Evolutionary conservation across 805 yeast species (phyloP).

Genomic region (Blastobotrys americana): DNA sequence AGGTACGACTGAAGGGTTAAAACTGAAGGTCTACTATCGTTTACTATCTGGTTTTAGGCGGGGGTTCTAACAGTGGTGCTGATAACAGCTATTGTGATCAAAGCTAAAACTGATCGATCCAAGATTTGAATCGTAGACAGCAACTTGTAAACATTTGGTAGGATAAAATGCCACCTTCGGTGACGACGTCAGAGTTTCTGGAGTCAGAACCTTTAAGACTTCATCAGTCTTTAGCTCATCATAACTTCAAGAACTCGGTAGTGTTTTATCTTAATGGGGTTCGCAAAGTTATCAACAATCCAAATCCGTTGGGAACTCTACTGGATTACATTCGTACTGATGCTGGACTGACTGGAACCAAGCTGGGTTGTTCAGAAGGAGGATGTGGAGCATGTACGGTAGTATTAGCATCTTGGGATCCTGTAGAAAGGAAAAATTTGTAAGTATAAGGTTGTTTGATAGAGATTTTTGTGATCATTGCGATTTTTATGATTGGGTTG

Average conservation of each 20-base stretch:
- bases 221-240: slow-evolving; percentile 5
- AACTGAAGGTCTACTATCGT: too few relatives aligned
- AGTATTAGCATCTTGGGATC: slow-evolving; percentile 33
- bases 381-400: slow-evolving; percentile 48
- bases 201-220: slow-evolving; percentile 4
- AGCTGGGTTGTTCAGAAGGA: slow-evolving; percentile 45
- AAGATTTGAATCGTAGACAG: too few relatives aligned
- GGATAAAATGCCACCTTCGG: too few relatives aligned
- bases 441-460: too few relatives aligned
- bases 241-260: slow-evolving; percentile 10
- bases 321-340: slow-evolving; percentile 36
- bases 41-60: too few relatives aligned
- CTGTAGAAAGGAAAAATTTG: slow-evolving; percentile 24
- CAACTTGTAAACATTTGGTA: too few relatives aligned
- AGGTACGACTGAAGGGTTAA: too few relatives aligned
- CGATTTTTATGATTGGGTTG: background rate
- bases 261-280: slow-evolving; percentile 38
- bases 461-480: too few relatives aligned
- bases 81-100: too few relatives aligned
- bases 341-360: slow-evolving; percentile 38
- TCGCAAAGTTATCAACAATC: slow-evolving; percentile 31
- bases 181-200: too few relatives aligned
- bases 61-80: too few relatives aligned
- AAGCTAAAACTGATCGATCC: too few relatives aligned
- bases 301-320: slow-evolving; percentile 39